phyloP scores from a whole-genome alignment of 2,329 filamentous ascomycete species.

The Xylariaceae sp. region DNA sequence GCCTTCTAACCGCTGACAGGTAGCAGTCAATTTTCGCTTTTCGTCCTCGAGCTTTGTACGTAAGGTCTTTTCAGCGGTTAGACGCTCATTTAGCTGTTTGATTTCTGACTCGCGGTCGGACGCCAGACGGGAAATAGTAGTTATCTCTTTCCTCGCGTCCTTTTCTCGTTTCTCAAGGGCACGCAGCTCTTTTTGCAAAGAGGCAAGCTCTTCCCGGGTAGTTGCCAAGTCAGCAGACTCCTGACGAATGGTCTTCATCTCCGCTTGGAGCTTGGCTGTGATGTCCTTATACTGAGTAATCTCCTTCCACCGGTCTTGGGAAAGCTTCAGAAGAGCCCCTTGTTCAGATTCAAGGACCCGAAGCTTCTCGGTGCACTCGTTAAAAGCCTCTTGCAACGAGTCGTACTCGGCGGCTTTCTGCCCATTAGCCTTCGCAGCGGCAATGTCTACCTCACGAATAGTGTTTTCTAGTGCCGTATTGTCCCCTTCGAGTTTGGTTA shows the following conservation, averaged over 20 bases:
- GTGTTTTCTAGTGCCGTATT: constrained; percentile 59
- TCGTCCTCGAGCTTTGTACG: constrained; percentile 74
- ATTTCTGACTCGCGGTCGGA: constrained; percentile 73
- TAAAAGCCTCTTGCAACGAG: constrained; percentile 47
- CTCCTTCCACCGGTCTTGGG: constrained; percentile 83
- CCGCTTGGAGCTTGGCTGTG: constrained; percentile 78
- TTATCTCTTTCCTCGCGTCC: constrained; percentile 70
- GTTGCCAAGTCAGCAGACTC: constrained; percentile 71
- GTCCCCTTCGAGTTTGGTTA: constrained; percentile 64
- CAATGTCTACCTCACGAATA: constrained; percentile 59
- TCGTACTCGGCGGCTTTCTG: constrained; percentile 58
- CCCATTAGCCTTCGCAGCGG: constrained; percentile 40
- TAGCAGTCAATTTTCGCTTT: constrained; percentile 65
- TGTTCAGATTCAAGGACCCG: constrained; percentile 73
- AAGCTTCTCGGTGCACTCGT: constrained; percentile 66
- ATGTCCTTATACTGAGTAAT: constrained; percentile 73
- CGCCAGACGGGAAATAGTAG: constrained; percentile 61
- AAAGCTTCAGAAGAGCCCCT: constrained; percentile 77
- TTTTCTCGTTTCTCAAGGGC: constrained; percentile 77
- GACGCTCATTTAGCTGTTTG: constrained; percentile 69
- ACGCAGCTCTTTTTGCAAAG: constrained; percentile 56
- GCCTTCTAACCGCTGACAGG: constrained; percentile 69
- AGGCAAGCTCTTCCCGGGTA: constrained; percentile 66
- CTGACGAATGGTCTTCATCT: constrained; percentile 70
- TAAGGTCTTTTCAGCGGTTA: constrained; percentile 66